phyloP scores from a whole-genome alignment of 225 moss, liverwort and hornwort species.

The Bryum argenteum region DNA sequence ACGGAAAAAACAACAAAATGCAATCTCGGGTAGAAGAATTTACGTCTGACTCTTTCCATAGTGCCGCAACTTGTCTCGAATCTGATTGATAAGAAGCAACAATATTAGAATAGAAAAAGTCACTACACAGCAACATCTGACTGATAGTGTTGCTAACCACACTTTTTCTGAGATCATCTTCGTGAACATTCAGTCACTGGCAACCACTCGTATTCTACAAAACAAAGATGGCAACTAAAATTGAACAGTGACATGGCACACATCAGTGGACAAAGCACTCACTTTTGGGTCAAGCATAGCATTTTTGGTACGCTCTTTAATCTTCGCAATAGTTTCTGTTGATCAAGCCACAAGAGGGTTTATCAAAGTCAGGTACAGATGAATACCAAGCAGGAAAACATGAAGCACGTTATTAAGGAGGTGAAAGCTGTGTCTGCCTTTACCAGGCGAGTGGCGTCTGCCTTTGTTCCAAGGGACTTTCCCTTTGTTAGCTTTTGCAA shows the following conservation, averaged over 20 bases:
- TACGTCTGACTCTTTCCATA: constrained; percentile 55
- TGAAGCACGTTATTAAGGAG: neutral
- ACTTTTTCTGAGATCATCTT: neutral
- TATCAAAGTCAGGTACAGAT: neutral
- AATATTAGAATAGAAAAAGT: constrained; percentile 4
- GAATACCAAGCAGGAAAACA: neutral
- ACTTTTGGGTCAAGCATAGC: constrained; percentile 84
- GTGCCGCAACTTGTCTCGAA: constrained; percentile 50
- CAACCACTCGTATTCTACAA: neutral
- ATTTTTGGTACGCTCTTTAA: constrained; percentile 67
- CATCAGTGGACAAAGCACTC: constrained; percentile 19
- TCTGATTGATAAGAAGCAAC: constrained; percentile 27
- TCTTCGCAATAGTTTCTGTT: constrained; percentile 87
- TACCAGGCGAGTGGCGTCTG: constrained; percentile 72
- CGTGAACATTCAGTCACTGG: constrained; percentile 3
- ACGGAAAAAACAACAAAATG: neutral
- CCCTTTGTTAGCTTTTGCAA: constrained; percentile 80
- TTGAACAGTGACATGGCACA: too few species aligned
- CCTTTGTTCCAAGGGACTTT: constrained; percentile 96
- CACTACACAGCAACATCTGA: neutral
- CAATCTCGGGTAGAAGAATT: constrained; percentile 8
- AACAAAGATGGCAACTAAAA: too few species aligned
- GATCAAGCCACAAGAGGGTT: constrained; percentile 4
- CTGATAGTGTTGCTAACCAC: neutral
- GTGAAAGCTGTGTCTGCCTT: too few species aligned